A percentile compares a stretch with the other conserved stretches of the same genome.
Evolutionary conservation across 805 yeast genomes (phyloP).

Genomic region (Diddensiella transvaalensis): DNA sequence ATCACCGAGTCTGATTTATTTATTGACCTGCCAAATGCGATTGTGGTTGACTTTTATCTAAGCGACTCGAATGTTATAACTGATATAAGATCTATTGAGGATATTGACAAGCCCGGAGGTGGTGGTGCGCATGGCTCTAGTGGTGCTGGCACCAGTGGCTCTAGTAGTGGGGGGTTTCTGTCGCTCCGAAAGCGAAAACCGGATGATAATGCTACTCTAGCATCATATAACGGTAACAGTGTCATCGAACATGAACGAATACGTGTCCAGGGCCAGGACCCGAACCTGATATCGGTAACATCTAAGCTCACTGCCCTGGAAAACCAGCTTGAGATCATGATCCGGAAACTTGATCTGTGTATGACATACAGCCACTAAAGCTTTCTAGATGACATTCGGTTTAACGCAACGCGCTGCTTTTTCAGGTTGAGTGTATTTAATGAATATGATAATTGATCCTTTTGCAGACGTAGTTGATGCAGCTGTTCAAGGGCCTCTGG

Average conservation of each 20-base stretch:
- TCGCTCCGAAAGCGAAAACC: slow-evolving; percentile 3
- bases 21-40: slow-evolving; percentile 15
- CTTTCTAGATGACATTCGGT: slow-evolving; percentile 12
- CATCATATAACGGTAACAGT: slow-evolving; percentile 16
- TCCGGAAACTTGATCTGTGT: slow-evolving; percentile 35
- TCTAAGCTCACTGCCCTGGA: slow-evolving; percentile 25
- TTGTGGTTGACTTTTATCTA: slow-evolving; percentile 22
- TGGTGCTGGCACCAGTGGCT: not conserved
- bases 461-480: slow-evolving; percentile 19
- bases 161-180: not conserved
- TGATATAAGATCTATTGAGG: slow-evolving; percentile 19
- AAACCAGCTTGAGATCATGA: slow-evolving; percentile 19
- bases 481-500: slow-evolving; percentile 17
- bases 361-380: not conserved
- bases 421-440: slow-evolving; percentile 24
- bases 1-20: slow-evolving; percentile 11
- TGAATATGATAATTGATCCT: slow-evolving; percentile 22
- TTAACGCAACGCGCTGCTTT: slow-evolving; percentile 22
- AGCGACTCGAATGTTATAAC: slow-evolving; percentile 19
- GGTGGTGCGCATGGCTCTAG: not conserved
- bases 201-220: slow-evolving; percentile 1
- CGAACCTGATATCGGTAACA: slow-evolving; percentile 24
- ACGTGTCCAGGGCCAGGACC: slow-evolving; percentile 26
- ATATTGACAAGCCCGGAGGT: not conserved
- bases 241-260: slow-evolving; percentile 23